Evolutionary conservation across 176 grass and related monocot species (phyloP).

Genomic region (Tuctoria greenei): DNA sequence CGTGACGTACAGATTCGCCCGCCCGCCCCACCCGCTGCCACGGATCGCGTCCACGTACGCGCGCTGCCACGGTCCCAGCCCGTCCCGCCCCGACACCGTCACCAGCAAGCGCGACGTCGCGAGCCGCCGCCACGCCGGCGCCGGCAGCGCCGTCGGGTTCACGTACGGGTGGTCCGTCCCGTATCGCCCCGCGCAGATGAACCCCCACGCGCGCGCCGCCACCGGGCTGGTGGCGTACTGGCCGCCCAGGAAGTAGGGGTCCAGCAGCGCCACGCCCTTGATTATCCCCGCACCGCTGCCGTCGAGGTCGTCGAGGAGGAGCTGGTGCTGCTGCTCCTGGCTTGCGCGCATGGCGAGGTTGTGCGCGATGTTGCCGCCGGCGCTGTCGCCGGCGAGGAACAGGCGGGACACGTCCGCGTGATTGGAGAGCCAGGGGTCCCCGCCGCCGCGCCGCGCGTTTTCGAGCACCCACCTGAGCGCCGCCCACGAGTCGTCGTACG

Average conservation of each 20-base stretch:
- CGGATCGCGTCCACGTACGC: conserved; percentile 56
- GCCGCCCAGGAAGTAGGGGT: conserved; percentile 71
- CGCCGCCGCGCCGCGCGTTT: background rate
- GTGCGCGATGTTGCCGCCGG: conserved; percentile 89
- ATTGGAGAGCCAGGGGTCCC: conserved; percentile 49
- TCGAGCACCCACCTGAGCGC: conserved; percentile 56
- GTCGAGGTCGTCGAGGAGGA: background rate
- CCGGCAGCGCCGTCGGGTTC: conserved; percentile 52
- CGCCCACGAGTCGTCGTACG: conserved; percentile 79
- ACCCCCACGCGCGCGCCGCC: conserved; percentile 41
- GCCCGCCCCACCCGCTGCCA: conserved; percentile 46
- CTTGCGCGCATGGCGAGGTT: conserved; percentile 61
- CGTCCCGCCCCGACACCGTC: conserved; percentile 54
- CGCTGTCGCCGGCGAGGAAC: conserved; percentile 79
- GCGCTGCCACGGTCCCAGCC: conserved; percentile 51
- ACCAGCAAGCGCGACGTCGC: conserved; percentile 39
- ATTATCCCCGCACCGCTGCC: conserved; percentile 11
- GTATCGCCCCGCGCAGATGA: conserved; percentile 57
- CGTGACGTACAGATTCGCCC: conserved; percentile 39
- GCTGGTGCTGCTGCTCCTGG: background rate
- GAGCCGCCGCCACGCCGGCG: conserved; percentile 39
- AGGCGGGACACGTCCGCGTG: conserved; percentile 48
- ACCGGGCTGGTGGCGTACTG: background rate
- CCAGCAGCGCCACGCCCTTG: conserved; percentile 51
- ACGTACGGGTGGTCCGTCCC: conserved; percentile 57